Percentiles rank a stretch among this genome's conserved stretches.
phyloP scores from a whole-genome alignment of 805 yeast species.

The Blastobotrys muscicola region DNA sequence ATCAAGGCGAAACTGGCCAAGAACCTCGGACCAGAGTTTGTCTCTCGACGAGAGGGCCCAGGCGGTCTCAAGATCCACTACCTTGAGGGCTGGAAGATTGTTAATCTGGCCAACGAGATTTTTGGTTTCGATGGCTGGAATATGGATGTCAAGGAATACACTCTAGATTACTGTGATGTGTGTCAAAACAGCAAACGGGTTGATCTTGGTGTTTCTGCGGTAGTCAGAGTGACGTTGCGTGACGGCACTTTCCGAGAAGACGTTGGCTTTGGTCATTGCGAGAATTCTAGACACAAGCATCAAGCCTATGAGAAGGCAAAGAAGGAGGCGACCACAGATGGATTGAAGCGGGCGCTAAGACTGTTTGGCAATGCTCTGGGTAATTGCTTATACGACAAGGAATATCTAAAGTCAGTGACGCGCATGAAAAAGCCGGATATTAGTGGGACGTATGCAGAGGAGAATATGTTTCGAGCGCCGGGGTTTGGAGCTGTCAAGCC shows the following conservation, averaged over 20 bases:
- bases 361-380: constrained; percentile 74
- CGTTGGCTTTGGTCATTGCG: constrained; percentile 64
- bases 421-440: constrained; percentile 11
- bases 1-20: background rate
- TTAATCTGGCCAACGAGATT: constrained; percentile 61
- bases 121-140: constrained; percentile 78
- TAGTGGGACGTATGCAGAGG: background rate
- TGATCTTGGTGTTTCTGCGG: constrained; percentile 23
- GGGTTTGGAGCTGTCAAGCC: too few relatives aligned
- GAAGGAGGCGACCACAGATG: constrained; percentile 82
- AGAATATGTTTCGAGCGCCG: too few relatives aligned
- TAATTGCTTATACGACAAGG: constrained; percentile 29
- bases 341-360: constrained; percentile 65
- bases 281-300: constrained; percentile 41
- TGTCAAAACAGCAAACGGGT: constrained; percentile 10
- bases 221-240: constrained; percentile 57
- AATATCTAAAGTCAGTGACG: constrained; percentile 19
- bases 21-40: constrained; percentile 28
- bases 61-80: constrained; percentile 46
- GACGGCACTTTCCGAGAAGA: constrained; percentile 81
- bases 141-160: constrained; percentile 47
- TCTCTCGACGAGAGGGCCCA: constrained; percentile 44
- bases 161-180: constrained; percentile 42
- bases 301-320: constrained; percentile 73
- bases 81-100: constrained; percentile 66